These are phyloP conservation scores for Aspergillus conjunctus DNA, from an alignment of 495 filamentous ascomycete species.

Conservation along the genomic window DNA sequence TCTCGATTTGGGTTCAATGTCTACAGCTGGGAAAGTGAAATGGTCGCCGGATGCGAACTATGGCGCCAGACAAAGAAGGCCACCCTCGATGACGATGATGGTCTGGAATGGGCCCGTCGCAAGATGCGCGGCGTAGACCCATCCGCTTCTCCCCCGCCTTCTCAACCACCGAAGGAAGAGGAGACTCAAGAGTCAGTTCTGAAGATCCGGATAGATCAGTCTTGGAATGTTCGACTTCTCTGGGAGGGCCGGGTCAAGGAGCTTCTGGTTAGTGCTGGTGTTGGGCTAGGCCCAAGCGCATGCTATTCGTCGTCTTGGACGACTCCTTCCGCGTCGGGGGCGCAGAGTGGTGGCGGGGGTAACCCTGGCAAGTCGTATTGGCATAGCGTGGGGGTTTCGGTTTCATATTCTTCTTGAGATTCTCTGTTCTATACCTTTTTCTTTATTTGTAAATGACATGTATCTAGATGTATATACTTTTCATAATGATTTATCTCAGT, in stretches of 20 bases:
- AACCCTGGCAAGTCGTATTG: constrained; percentile 62
- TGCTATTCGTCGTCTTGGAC: constrained; percentile 42
- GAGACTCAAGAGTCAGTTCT: constrained; percentile 82
- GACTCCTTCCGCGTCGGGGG: constrained; percentile 32
- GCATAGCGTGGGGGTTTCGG: constrained; percentile 75
- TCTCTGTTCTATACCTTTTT: neutral
- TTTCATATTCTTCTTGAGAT: constrained; percentile 86
- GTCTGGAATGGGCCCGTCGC: constrained; percentile 47
- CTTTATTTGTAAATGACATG: constrained; percentile 9
- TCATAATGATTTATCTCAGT: constrained; percentile 7
- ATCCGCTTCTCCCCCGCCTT: constrained; percentile 25
- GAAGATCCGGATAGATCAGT: constrained; percentile 85
- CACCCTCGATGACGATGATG: constrained; percentile 32
- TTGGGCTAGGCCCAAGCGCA: constrained; percentile 62
- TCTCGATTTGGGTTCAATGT: constrained; percentile 96
- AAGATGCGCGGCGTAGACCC: constrained; percentile 40
- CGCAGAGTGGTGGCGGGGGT: constrained; percentile 63
- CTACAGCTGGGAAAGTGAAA: constrained; percentile 94
- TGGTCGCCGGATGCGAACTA: constrained; percentile 85
- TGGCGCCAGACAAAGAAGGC: constrained; percentile 64
- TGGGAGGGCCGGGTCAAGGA: constrained; percentile 97
- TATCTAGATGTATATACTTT: constrained; percentile 20
- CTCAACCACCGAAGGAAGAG: constrained; percentile 41
- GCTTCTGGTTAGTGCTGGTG: constrained; percentile 85
- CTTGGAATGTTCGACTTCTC: constrained; percentile 76